These are phyloP conservation scores for Dalechampia spathulata DNA, from an alignment of 441 rosid genomes.

Conservation along the genomic window DNA sequence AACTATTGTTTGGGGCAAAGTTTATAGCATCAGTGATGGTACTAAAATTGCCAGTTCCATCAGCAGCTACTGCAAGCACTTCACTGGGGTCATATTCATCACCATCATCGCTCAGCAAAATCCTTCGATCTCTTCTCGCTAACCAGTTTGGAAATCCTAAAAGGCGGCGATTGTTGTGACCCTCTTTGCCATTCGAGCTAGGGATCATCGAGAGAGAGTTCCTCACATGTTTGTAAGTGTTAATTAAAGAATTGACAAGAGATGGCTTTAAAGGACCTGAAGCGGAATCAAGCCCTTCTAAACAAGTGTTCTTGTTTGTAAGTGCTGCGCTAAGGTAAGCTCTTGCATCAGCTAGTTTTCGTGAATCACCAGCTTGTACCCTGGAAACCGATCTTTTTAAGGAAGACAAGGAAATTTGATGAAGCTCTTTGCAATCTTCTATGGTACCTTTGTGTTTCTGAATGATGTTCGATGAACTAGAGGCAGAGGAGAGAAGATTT, in stretches of 20 bases:
- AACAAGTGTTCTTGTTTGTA: constrained; percentile 84
- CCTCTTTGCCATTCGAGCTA: constrained; percentile 16
- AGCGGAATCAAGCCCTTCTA: constrained; percentile 70
- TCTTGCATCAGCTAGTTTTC: constrained; percentile 47
- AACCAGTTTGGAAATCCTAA: constrained; percentile 56
- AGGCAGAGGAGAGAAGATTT: constrained; percentile 30
- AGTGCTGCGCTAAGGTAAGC: constrained; percentile 66
- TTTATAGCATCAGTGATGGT: constrained; percentile 54
- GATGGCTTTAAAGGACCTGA: constrained; percentile 53
- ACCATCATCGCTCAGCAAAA: constrained; percentile 32
- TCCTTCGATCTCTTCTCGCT: constrained; percentile 35
- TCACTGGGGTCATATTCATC: constrained; percentile 44
- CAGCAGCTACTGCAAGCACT: constrained; percentile 51
- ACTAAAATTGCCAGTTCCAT: constrained; percentile 68
- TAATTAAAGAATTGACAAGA: constrained; percentile 34
- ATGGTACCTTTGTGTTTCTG: constrained; percentile 68
- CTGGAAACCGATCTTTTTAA: constrained; percentile 43
- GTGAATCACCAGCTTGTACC: constrained; percentile 25
- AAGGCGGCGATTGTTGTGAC: constrained; percentile 31
- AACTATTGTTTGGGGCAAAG: constrained; percentile 59
- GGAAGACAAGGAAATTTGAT: constrained; percentile 47
- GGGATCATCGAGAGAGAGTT: constrained; percentile 68
- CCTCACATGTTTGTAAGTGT: constrained; percentile 60
- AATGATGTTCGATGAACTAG: constrained; percentile 28
- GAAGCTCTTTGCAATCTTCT: constrained; percentile 74